Evolutionary conservation across 129 eudicot genomes (phyloP).

Genomic region (Saposhnikovia divaricata): DNA sequence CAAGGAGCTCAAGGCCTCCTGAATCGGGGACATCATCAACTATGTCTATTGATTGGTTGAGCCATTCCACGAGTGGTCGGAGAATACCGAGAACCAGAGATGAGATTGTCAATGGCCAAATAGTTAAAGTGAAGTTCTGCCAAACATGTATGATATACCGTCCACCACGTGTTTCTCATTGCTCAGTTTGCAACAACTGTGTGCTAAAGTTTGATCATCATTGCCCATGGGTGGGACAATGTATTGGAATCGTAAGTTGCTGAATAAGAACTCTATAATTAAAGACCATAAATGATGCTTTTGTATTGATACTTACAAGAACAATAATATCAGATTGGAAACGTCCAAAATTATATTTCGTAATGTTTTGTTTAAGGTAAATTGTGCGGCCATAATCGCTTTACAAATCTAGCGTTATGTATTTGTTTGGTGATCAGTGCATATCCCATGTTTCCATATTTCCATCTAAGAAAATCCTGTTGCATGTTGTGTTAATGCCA

Average conservation of each 20-base stretch:
- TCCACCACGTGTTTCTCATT: conserved; percentile 93
- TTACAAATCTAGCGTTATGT: not conserved
- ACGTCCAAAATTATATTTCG: not conserved
- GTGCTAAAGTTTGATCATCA: conserved; percentile 92
- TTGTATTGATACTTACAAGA: not conserved
- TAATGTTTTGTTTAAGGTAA: not conserved
- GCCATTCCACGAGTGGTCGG: conserved; percentile 63
- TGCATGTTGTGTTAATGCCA: not conserved
- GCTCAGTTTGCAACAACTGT: conserved; percentile 95
- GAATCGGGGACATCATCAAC: conserved; percentile 52
- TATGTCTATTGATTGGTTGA: conserved; percentile 91
- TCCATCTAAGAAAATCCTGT: not conserved
- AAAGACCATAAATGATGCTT: not conserved
- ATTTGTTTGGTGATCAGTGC: not conserved
- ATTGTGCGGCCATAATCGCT: not conserved
- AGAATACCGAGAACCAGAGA: conserved; percentile 67
- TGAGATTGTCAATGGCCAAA: conserved; percentile 58
- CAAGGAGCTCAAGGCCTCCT: conserved; percentile 73
- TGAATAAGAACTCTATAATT: not conserved
- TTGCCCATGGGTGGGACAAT: conserved; percentile 99
- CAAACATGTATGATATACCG: conserved; percentile 94
- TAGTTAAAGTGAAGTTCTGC: conserved; percentile 78
- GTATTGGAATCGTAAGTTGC: conserved; percentile 90
- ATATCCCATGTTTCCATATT: not conserved
- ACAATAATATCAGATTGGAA: not conserved